phyloP scores from a whole-genome alignment of 176 grass and related monocot genomes.

The Eragrostis curvula region DNA sequence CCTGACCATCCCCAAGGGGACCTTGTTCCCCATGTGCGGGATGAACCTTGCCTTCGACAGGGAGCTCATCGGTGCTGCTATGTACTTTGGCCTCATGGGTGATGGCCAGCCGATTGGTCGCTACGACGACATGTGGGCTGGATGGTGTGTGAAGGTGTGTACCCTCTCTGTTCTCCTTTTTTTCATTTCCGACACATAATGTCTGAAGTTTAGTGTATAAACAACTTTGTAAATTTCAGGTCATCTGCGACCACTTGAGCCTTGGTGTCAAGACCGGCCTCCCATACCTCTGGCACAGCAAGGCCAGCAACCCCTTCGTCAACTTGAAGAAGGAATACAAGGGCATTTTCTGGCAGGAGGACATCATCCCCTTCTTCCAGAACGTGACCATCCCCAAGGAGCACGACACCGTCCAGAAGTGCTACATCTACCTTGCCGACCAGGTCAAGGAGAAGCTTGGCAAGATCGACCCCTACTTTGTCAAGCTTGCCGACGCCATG shows the following conservation, averaged over 20 bases:
- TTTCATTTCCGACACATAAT: background rate
- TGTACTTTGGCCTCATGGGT: conserved; percentile 86
- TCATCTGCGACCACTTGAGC: conserved; percentile 93
- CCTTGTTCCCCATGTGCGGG: conserved; percentile 77
- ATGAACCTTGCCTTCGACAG: conserved; percentile 77
- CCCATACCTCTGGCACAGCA: conserved; percentile 99
- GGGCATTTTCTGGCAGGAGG: conserved; percentile 99
- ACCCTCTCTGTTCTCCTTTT: background rate
- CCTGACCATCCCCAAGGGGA: conserved; percentile 72
- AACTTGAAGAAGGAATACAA: conserved; percentile 99
- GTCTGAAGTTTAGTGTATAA: background rate
- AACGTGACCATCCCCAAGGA: conserved; percentile 72
- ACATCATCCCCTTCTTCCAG: conserved; percentile 98
- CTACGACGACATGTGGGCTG: conserved; percentile 89
- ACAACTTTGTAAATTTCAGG: conserved; percentile 52
- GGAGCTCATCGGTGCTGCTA: conserved; percentile 72
- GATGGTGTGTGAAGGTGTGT: conserved; percentile 78
- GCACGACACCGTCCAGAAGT: conserved; percentile 82
- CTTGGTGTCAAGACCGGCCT: conserved; percentile 94
- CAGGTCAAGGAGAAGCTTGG: conserved; percentile 80
- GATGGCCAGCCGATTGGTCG: conserved; percentile 69
- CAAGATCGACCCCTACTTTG: conserved; percentile 66
- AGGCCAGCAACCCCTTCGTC: conserved; percentile 98
- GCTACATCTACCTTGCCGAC: conserved; percentile 73
- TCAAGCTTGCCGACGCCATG: conserved; percentile 91